Conservation (phyloP, 164 flowering plant species). For the Stephania japonica region DNA sequence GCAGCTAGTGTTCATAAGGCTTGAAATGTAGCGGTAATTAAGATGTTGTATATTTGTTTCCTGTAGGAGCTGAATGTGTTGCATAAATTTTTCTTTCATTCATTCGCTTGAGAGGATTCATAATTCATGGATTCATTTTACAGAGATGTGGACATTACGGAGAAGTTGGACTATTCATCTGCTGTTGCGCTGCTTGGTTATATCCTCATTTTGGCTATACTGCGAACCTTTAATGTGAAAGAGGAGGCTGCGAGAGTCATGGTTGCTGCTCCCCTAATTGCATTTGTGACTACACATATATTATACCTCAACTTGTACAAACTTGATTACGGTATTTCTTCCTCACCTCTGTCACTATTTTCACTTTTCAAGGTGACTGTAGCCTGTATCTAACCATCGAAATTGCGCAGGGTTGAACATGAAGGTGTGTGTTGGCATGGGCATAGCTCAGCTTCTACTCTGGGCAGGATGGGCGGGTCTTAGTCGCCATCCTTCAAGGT, state of each 20-base stretch:
- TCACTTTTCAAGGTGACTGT: neutral
- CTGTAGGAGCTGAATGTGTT: neutral
- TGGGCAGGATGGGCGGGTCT: constrained; percentile 83
- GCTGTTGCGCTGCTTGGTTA: constrained; percentile 72
- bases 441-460: constrained; percentile 48
- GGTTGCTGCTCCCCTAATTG: constrained; percentile 79
- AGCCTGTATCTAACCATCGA: neutral
- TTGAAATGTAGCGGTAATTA: neutral
- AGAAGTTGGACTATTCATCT: constrained; percentile 75
- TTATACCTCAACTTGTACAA: constrained; percentile 72
- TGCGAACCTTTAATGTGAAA: constrained; percentile 58
- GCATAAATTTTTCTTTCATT: neutral
- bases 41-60: neutral
- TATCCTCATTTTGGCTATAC: constrained; percentile 50
- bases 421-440: constrained; percentile 61
- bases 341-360: neutral
- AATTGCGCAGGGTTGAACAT: constrained; percentile 61
- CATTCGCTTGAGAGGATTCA: neutral
- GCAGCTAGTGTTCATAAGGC: neutral
- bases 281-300: constrained; percentile 81
- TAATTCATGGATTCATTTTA: constrained; percentile 11
- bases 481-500: constrained; percentile 61
- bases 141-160: constrained; percentile 83
- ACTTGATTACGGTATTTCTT: constrained; percentile 63
- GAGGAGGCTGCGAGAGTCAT: constrained; percentile 81